Base-by-base conservation (phyloP, 805 yeast species). In the Grigorovia humatica region DNA sequence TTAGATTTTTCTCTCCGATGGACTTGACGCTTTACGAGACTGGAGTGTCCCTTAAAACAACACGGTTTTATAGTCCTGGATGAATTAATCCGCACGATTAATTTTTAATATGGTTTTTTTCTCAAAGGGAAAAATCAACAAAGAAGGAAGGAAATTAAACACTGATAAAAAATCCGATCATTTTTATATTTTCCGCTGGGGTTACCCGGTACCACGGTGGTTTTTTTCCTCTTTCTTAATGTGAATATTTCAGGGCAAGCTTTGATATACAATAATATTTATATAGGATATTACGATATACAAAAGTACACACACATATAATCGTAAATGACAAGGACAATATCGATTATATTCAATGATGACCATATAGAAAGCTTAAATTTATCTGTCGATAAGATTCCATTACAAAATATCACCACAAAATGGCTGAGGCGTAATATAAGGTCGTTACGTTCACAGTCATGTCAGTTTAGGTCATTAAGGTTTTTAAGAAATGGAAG, bases 41-140 rank as follows among this genome's bases (percentile, higher is more conserved):
- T 46, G 61, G 71, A 69, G 70, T 68, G 62, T 67, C 54, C 59
- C 63, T 65, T 61, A 59, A 79, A 78, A 84, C 85, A 81, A 81
- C 87, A 81, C 87, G 87, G 82, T 70, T 69, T 69, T 75, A 74
- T 63, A 77, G 82, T 79, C 81, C 79, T 77, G 82, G 86, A 78
- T 79, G 76, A 45, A 57, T 58, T 62, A 62, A 62, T 79, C 83
- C 86, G 83, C 86, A 82, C 86, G 78, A 68, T 68, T 63, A 63
- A 61, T 55, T 52, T 55, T 54, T 50, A 23, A 38, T 38, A 15
- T 52, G 51, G 53, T 53, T 29, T 46, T 48, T 46, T 23, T 23
- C 6, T 6, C 46, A 45, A 55, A 20, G 41, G 44, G 43, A 44
- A 32, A 9, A 19, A 48, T 40, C 13, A 30, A 17, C 8, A 9